phyloP scores from a whole-genome alignment of 331 rosid species.

The Arachis monticola region DNA sequence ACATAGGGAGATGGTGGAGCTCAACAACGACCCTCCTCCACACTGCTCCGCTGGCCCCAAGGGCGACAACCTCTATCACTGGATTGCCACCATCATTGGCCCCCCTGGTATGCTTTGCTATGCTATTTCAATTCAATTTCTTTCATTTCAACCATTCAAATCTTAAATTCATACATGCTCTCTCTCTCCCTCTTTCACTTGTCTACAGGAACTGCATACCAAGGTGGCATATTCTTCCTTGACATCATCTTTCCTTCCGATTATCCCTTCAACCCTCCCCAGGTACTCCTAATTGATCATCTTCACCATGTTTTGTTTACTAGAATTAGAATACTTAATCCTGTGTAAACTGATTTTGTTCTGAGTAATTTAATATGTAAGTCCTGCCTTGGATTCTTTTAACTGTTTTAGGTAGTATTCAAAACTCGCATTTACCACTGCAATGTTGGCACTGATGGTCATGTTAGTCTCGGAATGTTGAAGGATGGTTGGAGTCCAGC shows the following conservation, averaged over 20 bases:
- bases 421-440: constrained; percentile 91
- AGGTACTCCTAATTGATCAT: constrained; percentile 24
- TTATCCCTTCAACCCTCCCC: constrained; percentile 88
- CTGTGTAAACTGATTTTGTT: too few species aligned
- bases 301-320: too few species aligned
- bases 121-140: background rate
- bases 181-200: background rate
- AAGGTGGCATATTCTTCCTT: constrained; percentile 89
- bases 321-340: too few species aligned
- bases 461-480: constrained; percentile 66
- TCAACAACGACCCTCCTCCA: constrained; percentile 77
- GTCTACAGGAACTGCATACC: constrained; percentile 78
- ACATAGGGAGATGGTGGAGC: constrained; percentile 84
- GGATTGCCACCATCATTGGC: constrained; percentile 90
- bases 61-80: constrained; percentile 93
- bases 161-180: background rate
- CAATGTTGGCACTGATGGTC: constrained; percentile 72
- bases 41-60: constrained; percentile 91
- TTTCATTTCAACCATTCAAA: background rate
- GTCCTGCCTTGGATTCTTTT: background rate
- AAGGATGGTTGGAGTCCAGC: constrained; percentile 98
- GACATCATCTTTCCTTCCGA: constrained; percentile 80
- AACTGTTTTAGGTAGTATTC: constrained; percentile 65
- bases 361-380: too few species aligned
- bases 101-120: constrained; percentile 53